Conservation (phyloP, 2,329 filamentous ascomycete species). For the Achaetomium macrosporum region DNA sequence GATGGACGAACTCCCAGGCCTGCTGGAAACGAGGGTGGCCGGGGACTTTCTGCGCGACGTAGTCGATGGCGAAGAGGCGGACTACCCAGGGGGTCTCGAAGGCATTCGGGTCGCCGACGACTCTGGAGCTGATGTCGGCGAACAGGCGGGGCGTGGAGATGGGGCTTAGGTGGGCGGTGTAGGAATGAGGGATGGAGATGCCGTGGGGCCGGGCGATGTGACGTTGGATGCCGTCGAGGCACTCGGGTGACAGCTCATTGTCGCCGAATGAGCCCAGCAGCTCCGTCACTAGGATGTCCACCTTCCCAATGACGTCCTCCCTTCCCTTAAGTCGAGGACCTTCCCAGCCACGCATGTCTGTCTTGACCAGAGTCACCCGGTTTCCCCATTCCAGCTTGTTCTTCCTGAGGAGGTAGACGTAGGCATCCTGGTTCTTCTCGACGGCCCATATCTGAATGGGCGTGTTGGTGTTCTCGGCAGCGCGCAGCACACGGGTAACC, state of each 20-base stretch:
- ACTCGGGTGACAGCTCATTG: slow-evolving; percentile 92
- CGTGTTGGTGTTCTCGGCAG: slow-evolving; percentile 69
- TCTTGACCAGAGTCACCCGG: slow-evolving; percentile 81
- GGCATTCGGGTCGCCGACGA: slow-evolving; percentile 58
- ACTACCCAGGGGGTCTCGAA: slow-evolving; percentile 94
- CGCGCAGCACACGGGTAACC: slow-evolving; percentile 78
- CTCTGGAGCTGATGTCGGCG: slow-evolving; percentile 66
- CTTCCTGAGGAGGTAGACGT: slow-evolving; percentile 82
- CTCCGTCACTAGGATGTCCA: slow-evolving; percentile 93
- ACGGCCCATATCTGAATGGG: slow-evolving; percentile 83
- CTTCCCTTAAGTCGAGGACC: slow-evolving; percentile 56
- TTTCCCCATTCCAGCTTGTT: slow-evolving; percentile 77
- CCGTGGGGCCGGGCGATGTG: slow-evolving; percentile 73
- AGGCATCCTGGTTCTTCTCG: slow-evolving; percentile 98
- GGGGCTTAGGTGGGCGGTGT: slow-evolving; percentile 90
- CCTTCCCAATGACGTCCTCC: slow-evolving; percentile 47
- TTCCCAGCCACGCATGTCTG: slow-evolving; percentile 95
- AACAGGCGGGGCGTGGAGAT: slow-evolving; percentile 82
- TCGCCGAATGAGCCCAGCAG: slow-evolving; percentile 92
- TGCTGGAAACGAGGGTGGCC: slow-evolving; percentile 61
- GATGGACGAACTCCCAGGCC: slow-evolving; percentile 76
- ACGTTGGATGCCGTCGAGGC: slow-evolving; percentile 89
- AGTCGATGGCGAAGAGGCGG: slow-evolving; percentile 84
- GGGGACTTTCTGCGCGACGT: slow-evolving; percentile 62
- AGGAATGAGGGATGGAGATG: slow-evolving; percentile 88